Base-by-base conservation (phyloP, 2,329 filamentous ascomycete species). In the Penicillium expansum region DNA sequence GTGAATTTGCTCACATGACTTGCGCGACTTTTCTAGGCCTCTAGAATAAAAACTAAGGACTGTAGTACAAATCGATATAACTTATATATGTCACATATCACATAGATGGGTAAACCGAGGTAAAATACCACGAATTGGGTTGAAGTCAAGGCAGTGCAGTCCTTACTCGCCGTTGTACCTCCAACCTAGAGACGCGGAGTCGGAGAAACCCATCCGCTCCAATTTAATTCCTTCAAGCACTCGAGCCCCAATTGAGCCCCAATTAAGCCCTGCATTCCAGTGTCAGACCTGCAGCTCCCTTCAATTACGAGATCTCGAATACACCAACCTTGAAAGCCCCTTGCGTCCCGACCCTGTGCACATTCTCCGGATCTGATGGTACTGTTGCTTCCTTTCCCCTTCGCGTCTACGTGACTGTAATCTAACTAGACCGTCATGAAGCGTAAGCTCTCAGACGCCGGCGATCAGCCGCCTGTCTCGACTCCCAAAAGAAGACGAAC, bases 401-500 rank as follows among this genome's bases (percentile, higher is more conserved):
- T 62, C 50, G 55, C 59, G 50, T 61, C 41, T 60, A 51, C 50
- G 52, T 59, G 32, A 43, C 38, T 48, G 41, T 47, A 30, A 49
- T 53, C 63, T 63, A 58, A 66, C 58, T 63, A 39, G 52, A 45
- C 45, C 51, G 56, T 48, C 48, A 77, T 77, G 75, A 77, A 77
- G 70, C 74, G 75, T 58, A 76, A 76, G 63, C 73, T 73, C 61
- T 68, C 73, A 61, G 70, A 74, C 61, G 67, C 70, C 52, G 65
- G 64, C 51, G 68, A 70, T 33, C 66, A 70, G 45, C 67, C 69
- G 58, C 62, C 66, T 48, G 67, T 69, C 49, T 73, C 71, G 43
- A 77, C 75, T 30, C 75, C 76, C 4, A 76, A 74, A 60, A 73
- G 75, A 62, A 69, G 68, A 51, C 68, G 69, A 52, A 73, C 64